phyloP scores from a whole-genome alignment of 257 asterid species.

The Scutellaria minor region DNA sequence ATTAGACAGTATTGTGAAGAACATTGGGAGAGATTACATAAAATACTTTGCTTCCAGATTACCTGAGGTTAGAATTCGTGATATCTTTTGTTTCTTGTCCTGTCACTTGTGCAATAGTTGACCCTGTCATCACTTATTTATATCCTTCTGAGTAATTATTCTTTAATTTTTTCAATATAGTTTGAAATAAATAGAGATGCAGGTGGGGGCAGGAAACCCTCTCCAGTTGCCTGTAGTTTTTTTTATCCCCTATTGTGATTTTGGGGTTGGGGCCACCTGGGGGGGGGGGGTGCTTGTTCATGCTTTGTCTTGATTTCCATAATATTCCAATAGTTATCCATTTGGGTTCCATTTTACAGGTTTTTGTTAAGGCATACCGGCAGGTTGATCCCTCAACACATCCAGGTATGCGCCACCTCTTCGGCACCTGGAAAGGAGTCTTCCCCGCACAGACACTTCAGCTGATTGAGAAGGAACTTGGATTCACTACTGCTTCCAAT shows the following conservation, averaged over 20 bases:
- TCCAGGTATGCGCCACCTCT: conserved; percentile 91
- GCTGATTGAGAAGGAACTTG: conserved; percentile 84
- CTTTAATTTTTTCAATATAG: background rate
- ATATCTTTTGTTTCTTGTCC: conserved; percentile 14
- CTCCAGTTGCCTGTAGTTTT: background rate
- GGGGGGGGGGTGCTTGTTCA: background rate
- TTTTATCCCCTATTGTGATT: background rate
- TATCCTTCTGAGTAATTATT: conserved; percentile 6
- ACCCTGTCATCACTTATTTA: background rate
- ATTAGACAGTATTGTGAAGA: conserved; percentile 97
- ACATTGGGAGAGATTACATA: conserved; percentile 93
- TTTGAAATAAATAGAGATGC: conserved; percentile 26
- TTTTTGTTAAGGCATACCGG: conserved; percentile 80
- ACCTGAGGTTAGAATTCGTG: conserved; percentile 71
- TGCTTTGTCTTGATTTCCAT: conserved; percentile 15
- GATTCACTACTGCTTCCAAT: conserved; percentile 61
- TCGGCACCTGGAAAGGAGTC: conserved; percentile 94
- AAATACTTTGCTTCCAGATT: conserved; percentile 70
- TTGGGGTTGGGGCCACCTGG: background rate
- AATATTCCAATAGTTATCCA: conserved; percentile 6
- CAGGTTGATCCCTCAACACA: conserved; percentile 83
- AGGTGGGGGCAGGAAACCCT: background rate
- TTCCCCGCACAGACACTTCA: conserved; percentile 80
- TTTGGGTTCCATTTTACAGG: conserved; percentile 56
- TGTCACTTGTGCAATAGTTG: conserved; percentile 11